Conservation (phyloP, 208 protist species). For the Trypanosoma conorhini region DNA sequence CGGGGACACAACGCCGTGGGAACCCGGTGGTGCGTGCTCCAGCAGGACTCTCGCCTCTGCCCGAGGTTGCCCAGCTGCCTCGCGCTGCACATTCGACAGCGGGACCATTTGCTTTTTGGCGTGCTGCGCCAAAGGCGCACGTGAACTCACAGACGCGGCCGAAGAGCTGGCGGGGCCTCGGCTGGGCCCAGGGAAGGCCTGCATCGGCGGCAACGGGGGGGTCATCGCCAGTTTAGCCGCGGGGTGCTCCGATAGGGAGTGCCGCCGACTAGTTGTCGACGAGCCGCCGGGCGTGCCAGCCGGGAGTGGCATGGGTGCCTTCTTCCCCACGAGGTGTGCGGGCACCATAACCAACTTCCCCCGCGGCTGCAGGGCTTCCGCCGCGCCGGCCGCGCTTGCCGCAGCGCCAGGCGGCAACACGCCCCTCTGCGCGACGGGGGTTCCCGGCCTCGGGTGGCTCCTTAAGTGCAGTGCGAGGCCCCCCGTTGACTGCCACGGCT, state of each 20-base stretch:
- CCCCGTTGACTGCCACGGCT: not conserved
- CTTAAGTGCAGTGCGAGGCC: not conserved
- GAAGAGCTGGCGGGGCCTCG: not conserved
- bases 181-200: not conserved
- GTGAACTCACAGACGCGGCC: not conserved
- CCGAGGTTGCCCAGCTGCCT: not conserved
- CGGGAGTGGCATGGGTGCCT: conserved; percentile 15
- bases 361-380: not conserved
- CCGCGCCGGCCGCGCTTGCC: conserved; percentile 6
- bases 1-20: no score
- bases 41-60: not conserved
- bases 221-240: not conserved
- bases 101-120: not conserved
- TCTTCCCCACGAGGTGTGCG: conserved; percentile 14
- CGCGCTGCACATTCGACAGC: not conserved
- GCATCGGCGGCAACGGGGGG: not conserved
- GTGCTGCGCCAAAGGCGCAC: not conserved
- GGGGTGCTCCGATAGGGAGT: not conserved
- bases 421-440: not conserved
- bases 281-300: not conserved
- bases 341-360: conserved; percentile 9
- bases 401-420: not conserved
- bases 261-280: no score
- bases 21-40: not conserved
- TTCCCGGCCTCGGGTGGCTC: not conserved